Evolutionary conservation across 768 basidiomycete species (phyloP).

Genomic region (Amanita fuliginea): DNA sequence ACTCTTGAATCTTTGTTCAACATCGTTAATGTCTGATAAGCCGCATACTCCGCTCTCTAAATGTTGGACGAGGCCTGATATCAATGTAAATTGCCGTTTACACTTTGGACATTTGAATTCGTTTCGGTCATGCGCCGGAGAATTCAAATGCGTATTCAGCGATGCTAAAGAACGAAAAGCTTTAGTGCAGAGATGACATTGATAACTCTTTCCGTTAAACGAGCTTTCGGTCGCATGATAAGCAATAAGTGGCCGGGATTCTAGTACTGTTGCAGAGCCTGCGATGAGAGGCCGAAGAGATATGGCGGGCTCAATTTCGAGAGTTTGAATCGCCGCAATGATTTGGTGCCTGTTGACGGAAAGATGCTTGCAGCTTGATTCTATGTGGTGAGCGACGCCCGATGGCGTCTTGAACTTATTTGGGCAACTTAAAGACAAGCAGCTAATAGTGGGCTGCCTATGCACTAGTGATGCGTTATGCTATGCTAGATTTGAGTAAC

Average conservation of each 20-base stretch:
- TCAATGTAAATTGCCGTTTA: constrained; percentile 19
- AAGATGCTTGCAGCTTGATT: constrained; percentile 23
- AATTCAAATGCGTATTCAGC: constrained; percentile 26
- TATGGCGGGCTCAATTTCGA: constrained; percentile 24
- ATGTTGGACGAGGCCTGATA: constrained; percentile 33
- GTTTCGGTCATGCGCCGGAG: constrained; percentile 25
- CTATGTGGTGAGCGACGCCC: constrained; percentile 27
- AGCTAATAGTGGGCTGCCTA: not conserved
- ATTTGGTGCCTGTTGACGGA: constrained; percentile 25
- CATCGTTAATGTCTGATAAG: constrained; percentile 18
- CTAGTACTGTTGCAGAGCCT: not conserved
- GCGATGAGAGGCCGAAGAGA: constrained; percentile 19
- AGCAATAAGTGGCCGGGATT: constrained; percentile 8
- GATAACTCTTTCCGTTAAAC: constrained; percentile 28
- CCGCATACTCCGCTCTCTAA: constrained; percentile 30
- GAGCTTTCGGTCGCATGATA: constrained; percentile 23
- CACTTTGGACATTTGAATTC: constrained; percentile 36
- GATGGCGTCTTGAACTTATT: constrained; percentile 23
- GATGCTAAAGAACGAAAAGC: constrained; percentile 18
- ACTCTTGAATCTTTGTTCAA: constrained; percentile 16
- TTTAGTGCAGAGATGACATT: constrained; percentile 28
- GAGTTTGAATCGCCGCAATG: constrained; percentile 20
- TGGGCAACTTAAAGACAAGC: constrained; percentile 15
- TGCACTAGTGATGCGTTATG: constrained; percentile 2
- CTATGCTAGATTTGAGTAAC: not conserved